phyloP scores from a whole-genome alignment of 805 yeast genomes.

The Pichia gijzeniarum region DNA sequence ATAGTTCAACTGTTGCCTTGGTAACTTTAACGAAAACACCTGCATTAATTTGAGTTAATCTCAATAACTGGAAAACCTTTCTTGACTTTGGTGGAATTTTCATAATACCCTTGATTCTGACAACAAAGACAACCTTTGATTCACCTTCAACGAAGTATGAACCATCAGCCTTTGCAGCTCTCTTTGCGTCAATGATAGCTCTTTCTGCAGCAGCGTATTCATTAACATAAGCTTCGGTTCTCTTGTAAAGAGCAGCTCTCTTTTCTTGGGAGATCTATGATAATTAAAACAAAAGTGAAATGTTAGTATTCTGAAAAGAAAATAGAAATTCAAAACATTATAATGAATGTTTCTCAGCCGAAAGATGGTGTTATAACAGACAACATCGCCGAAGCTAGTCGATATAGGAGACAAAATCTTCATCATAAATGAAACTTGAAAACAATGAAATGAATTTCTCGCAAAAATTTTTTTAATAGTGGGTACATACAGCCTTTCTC shows the following conservation, averaged over 20 bases:
- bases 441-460: background rate
- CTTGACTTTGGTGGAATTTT: constrained; percentile 99
- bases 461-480: no score
- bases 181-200: constrained; percentile 78
- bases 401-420: constrained; percentile 39
- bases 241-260: constrained; percentile 54
- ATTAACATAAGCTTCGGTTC: constrained; percentile 94
- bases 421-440: constrained; percentile 31
- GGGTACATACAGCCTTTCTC: constrained; percentile 70
- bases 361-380: constrained; percentile 74
- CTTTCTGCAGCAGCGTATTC: constrained; percentile 93
- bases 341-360: constrained; percentile 37
- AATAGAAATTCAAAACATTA: constrained; percentile 13
- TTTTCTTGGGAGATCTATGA: constrained; percentile 39
- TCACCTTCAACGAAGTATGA: constrained; percentile 94
- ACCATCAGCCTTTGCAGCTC: constrained; percentile 91
- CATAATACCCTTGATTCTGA: constrained; percentile 99
- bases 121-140: constrained; percentile 88
- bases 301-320: constrained; percentile 1
- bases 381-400: constrained; percentile 73
- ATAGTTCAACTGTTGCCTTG: constrained; percentile 90
- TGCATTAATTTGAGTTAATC: constrained; percentile 90
- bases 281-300: constrained; percentile 5
- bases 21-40: constrained; percentile 93
- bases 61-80: constrained; percentile 91